These are phyloP conservation scores for Tolypocladium paradoxum DNA, from an alignment of 2,329 filamentous ascomycete species.

Conservation along the genomic window DNA sequence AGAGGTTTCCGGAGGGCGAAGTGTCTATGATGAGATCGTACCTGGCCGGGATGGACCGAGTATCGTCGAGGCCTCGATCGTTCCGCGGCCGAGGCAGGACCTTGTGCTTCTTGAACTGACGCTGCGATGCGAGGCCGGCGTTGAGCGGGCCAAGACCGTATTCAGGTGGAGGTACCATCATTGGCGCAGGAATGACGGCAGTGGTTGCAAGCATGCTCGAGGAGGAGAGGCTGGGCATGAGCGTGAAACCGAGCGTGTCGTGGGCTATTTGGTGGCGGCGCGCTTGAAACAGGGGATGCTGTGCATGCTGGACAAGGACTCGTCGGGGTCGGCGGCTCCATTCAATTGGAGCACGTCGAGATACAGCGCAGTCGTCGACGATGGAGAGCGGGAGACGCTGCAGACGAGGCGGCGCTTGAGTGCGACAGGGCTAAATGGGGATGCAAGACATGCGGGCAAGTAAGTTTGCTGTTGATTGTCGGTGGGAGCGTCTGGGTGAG, in stretches of 20 bases:
- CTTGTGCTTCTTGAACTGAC: constrained; percentile 37
- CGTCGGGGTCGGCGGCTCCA: constrained; percentile 5
- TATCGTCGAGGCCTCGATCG: constrained; percentile 13
- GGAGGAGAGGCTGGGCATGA: constrained; percentile 1
- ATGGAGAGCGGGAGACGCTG: background rate
- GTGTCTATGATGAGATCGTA: constrained; percentile 18
- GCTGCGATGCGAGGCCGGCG: constrained; percentile 17
- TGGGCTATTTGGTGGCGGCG: constrained; percentile 7
- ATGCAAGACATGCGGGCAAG: constrained; percentile 5
- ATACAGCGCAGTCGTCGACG: background rate
- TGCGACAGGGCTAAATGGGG: background rate
- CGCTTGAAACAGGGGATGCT: constrained; percentile 8
- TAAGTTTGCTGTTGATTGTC: background rate
- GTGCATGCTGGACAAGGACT: constrained; percentile 9
- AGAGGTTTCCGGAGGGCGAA: constrained; percentile 10
- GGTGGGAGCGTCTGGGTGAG: background rate
- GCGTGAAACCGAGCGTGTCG: background rate
- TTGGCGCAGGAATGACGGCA: constrained; percentile 13
- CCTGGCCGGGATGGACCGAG: constrained; percentile 12
- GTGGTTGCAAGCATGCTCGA: constrained; percentile 16
- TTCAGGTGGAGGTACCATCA: constrained; percentile 21
- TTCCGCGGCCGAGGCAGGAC: constrained; percentile 25
- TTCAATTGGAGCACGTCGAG: constrained; percentile 6
- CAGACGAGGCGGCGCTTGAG: background rate
- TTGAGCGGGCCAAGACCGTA: constrained; percentile 15